phyloP scores from a whole-genome alignment of 2,329 filamentous ascomycete genomes.

The Phaeosphaeria sp. region DNA sequence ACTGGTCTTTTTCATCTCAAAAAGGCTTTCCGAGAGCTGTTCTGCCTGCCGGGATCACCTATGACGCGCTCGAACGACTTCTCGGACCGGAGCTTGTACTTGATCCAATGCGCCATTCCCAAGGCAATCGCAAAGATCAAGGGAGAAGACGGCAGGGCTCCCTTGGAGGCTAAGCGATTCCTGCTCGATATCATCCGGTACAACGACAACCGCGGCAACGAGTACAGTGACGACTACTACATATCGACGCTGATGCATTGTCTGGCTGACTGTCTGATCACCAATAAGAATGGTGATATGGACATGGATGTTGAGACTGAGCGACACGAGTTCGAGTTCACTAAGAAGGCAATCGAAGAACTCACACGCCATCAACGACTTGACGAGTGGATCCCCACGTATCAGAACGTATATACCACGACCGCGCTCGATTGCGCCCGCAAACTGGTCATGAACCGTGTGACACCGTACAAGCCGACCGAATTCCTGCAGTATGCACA shows the following conservation, averaged over 20 bases:
- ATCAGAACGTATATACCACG: conserved; percentile 68
- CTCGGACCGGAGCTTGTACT: conserved; percentile 81
- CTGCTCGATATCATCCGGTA: conserved; percentile 88
- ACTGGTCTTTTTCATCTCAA: conserved; percentile 84
- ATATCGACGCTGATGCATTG: conserved; percentile 78
- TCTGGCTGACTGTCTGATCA: conserved; percentile 61
- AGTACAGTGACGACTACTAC: conserved; percentile 89
- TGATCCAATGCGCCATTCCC: conserved; percentile 83
- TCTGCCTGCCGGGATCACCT: conserved; percentile 78
- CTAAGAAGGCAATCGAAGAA: conserved; percentile 64
- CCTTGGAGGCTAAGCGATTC: conserved; percentile 79
- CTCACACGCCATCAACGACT: conserved; percentile 69
- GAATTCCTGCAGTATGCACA: conserved; percentile 69
- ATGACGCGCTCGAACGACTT: conserved; percentile 93
- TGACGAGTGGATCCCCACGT: conserved; percentile 72
- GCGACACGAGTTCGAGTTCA: conserved; percentile 61
- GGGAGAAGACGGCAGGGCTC: conserved; percentile 77
- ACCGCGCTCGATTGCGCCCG: conserved; percentile 67
- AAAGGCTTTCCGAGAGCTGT: conserved; percentile 85
- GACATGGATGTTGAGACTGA: conserved; percentile 56
- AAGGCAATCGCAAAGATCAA: conserved; percentile 80
- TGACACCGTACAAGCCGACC: conserved; percentile 60
- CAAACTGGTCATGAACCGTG: conserved; percentile 60
- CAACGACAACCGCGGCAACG: conserved; percentile 93
- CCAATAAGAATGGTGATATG: conserved; percentile 31